Base-by-base conservation (phyloP, 768 basidiomycete species). In the Filobasidium wieringae region DNA sequence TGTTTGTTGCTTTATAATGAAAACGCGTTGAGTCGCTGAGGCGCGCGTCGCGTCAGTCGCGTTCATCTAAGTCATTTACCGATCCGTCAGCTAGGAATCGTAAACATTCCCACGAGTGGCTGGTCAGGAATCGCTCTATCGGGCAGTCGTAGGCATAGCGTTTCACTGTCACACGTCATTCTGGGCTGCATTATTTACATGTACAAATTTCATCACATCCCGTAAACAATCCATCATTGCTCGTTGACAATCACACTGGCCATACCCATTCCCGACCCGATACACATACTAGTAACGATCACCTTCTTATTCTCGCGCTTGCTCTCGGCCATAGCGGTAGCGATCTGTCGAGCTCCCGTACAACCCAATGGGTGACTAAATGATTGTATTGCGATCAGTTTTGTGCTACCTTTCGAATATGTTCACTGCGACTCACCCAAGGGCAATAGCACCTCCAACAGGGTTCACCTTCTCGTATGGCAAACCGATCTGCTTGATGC, bases 261-360 rank as follows among this genome's bases (percentile, higher is more conserved):
- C 60, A 61, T 61, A 31, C 60, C 60, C 60, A 61, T 61, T 24
- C 27, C 37, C 15, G 55, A 53, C 17, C 90, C 90, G 53, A 77
- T 70, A 64, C 82, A 84, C 82, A 83, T 83, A 57, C 85, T 87
- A 2, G 89, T 91, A 66, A 86, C 86, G 57, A 93, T 78, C 24
- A 93, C 68, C 66, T 80, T 78, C 55, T 80, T 81, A 57, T 83
- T 79, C 58, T 78, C 80, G 39, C 89, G 78, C 65, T 81, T 82
- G 34, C 90, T 79, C 69, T 92, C 83, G 1, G 85, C 82, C 7
- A 93, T 79, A n/a, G 85, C 90, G 2, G 90, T 91, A 1, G 87
- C 85, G 24, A 89, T 82, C 74, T 91, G 89, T 29, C 90, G 83
- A 26, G 84, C 77, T 32, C 90, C 90, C 63, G 90, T 89, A 84